Conservation (phyloP, 2,329 filamentous ascomycete species). For the Sporothrix phasma region DNA sequence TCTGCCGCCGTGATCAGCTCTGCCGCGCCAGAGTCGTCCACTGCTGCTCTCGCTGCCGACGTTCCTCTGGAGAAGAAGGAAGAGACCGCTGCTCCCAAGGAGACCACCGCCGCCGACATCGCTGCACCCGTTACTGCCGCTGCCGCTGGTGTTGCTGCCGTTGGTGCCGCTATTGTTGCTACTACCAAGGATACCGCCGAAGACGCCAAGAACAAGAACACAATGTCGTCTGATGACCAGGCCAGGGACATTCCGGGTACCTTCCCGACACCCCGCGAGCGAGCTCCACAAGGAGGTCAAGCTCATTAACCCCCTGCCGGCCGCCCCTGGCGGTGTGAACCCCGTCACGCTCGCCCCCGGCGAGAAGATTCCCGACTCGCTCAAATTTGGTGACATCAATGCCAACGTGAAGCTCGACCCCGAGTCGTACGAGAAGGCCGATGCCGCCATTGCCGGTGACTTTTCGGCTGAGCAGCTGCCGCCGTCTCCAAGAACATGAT, state of each 20-base stretch:
- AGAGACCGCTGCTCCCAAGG: constrained; percentile 5
- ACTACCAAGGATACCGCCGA: constrained; percentile 10
- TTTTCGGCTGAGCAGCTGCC: constrained; percentile 39
- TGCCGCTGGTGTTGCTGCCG: constrained; percentile 1
- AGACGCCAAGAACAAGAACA: neutral
- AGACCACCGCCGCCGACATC: neutral
- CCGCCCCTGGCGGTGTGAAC: constrained; percentile 58
- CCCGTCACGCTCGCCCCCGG: constrained; percentile 71
- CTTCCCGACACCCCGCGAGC: constrained; percentile 37
- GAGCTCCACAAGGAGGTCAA: constrained; percentile 44
- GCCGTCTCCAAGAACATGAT: constrained; percentile 54
- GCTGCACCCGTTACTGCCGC: neutral
- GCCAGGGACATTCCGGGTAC: constrained; percentile 28
- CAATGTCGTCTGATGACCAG: constrained; percentile 9
- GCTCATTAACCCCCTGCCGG: constrained; percentile 50
- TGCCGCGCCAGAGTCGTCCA: constrained; percentile 2
- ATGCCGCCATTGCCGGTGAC: constrained; percentile 48
- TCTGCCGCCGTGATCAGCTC: constrained; percentile 28
- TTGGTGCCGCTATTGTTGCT: constrained; percentile 10
- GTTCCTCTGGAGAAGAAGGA: constrained; percentile 46
- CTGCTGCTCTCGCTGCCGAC: constrained; percentile 29
- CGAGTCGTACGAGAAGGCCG: constrained; percentile 76
- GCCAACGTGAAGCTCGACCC: constrained; percentile 67
- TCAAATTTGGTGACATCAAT: constrained; percentile 59
- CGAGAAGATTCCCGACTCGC: constrained; percentile 64